These are phyloP conservation scores for Myrica gale DNA, from an alignment of 306 rosid genomes.

Conservation along the genomic window DNA sequence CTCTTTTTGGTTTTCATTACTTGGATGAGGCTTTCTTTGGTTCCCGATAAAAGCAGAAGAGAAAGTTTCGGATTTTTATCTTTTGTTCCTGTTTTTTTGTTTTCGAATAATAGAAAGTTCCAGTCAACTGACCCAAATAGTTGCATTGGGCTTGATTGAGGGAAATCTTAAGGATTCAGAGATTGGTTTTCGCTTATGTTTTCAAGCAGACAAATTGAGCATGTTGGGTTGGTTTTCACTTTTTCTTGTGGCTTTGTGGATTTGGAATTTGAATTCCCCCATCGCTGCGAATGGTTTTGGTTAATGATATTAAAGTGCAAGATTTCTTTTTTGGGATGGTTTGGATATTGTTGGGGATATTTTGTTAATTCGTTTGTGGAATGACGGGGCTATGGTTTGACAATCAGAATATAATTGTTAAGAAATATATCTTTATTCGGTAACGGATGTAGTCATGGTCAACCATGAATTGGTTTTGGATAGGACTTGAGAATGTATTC, in stretches of 20 bases:
- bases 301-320: neutral
- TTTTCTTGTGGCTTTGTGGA: neutral
- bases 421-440: neutral
- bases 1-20: neutral
- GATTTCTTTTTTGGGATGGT: neutral
- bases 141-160: neutral
- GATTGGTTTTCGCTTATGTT: neutral
- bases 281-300: neutral
- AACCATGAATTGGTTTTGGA: neutral
- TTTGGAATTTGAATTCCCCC: neutral
- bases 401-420: neutral
- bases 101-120: neutral
- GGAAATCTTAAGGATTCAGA: neutral
- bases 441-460: neutral
- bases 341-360: no score
- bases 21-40: constrained; percentile 4
- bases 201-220: neutral
- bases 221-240: neutral
- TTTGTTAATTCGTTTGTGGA: neutral
- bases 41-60: neutral
- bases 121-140: neutral
- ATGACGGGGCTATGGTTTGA: neutral
- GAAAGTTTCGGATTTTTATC: neutral
- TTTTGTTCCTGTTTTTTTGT: neutral
- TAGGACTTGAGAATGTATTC: neutral